Base-by-base conservation (phyloP, 148 eudicot species). In the Simmondsia chinensis region DNA sequence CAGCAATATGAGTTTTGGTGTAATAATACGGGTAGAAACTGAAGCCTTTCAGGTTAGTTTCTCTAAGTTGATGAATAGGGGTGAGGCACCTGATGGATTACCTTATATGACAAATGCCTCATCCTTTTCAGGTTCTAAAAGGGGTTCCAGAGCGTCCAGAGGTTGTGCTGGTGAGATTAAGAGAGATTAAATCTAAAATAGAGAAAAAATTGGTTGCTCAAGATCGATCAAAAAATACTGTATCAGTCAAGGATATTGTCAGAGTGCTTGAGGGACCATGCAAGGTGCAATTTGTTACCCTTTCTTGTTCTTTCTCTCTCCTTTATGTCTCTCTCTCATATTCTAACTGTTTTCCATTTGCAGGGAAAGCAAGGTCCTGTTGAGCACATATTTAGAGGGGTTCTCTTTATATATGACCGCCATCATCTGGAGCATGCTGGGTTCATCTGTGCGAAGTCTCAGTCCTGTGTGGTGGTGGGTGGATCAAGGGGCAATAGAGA, bases 371-470 rank as follows among this genome's bases (percentile, higher is more conserved):
- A 91, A 75, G 99, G 99, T 50, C 93, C 99, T 26, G 88, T 91
- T 35, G 95, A 91, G 54, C 95, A 91, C 64, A 91, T 91, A 13
- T 82, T 35, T 61, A 72, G 66, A 57, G 94, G 95, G 38, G 61
- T 79, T 35, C 51, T 91, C 25, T 91, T 91, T 64, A 64, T 91
- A 43, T 79, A 43, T 30, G 99, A 91, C 59, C 88, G 99, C 9
- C 95, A 85, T 64, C 99, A 91, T 56, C 95, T 85, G 30, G 99
- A 91, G 68, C 99, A 91, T 59, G 99, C 99, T 35, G 99, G 99
- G 51, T 91, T 82, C 59, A 79, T 91, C 12, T 91, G 99, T 64
- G 95, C 79, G 30, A 91, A 82, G 51, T 65, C 99, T 19, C 80
- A 79, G 37, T 61, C 89, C 18, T 91, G 99, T 46, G 33, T 70